phyloP scores from a whole-genome alignment of 139 green algal species.

The Deuterostichococcus epilithicus region DNA sequence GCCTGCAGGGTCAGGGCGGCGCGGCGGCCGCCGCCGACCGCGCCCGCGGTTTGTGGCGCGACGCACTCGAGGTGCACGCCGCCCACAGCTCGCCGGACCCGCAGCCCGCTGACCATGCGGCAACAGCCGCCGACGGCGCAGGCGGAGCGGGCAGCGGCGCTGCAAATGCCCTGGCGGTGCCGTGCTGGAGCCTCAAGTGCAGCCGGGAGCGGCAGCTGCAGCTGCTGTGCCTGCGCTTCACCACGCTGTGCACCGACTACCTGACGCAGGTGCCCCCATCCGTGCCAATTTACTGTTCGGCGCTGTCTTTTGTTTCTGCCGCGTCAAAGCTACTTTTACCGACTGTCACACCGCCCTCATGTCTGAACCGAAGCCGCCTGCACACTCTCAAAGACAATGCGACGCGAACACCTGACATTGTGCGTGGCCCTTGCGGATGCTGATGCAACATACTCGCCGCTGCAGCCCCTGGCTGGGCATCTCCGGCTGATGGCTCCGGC shows the following conservation, averaged over 20 bases:
- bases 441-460: too few species aligned
- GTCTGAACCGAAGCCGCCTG: too few species aligned
- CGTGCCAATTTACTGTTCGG: too few species aligned
- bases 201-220: constrained; percentile 18
- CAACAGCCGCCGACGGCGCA: background rate
- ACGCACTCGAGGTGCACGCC: constrained; percentile 38
- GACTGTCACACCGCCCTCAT: too few species aligned
- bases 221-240: constrained; percentile 18
- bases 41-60: constrained; percentile 23
- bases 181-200: constrained; percentile 35
- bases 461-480: too few species aligned
- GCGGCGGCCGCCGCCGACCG: constrained; percentile 3
- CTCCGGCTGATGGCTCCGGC: too few species aligned
- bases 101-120: background rate
- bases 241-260: constrained; percentile 4
- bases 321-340: background rate
- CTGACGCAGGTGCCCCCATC: background rate
- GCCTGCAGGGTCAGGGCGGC: constrained; percentile 18
- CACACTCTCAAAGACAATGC: too few species aligned
- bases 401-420: too few species aligned
- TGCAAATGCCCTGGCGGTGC: background rate
- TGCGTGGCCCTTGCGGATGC: too few species aligned
- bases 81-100: constrained; percentile 22
- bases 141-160: constrained; percentile 2
- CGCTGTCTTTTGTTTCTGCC: background rate